Evolutionary conservation across 768 basidiomycete genomes (phyloP).

Genomic region (Tricholoma terreum): DNA sequence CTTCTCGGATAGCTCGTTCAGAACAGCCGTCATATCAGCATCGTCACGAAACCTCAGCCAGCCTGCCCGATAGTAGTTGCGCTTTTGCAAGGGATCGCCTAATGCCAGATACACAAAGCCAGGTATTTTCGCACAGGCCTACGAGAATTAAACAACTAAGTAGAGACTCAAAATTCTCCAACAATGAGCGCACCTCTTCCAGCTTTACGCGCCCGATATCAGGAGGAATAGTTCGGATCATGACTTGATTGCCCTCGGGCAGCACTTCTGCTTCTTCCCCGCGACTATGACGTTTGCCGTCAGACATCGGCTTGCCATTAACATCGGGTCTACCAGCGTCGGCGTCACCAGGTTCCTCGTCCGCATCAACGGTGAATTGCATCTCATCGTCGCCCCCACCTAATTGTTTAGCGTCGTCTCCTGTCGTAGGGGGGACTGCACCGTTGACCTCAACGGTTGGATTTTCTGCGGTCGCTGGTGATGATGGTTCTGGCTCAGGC

Average conservation of each 20-base stretch:
- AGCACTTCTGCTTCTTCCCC: constrained; percentile 71
- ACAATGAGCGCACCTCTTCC: constrained; percentile 65
- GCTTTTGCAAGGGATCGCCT: constrained; percentile 89
- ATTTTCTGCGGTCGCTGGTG: constrained; percentile 53
- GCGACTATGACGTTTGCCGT: constrained; percentile 49
- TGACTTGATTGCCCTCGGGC: constrained; percentile 85
- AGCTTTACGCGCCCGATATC: constrained; percentile 87
- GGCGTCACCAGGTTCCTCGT: constrained; percentile 67
- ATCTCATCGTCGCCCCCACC: constrained; percentile 64
- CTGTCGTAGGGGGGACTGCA: constrained; percentile 26
- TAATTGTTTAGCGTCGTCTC: constrained; percentile 53
- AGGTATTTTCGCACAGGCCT: constrained; percentile 75
- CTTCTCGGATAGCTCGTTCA: constrained; percentile 74
- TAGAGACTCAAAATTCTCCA: constrained; percentile 4
- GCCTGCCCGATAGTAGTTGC: constrained; percentile 91
- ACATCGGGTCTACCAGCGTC: constrained; percentile 51
- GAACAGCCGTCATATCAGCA: constrained; percentile 72
- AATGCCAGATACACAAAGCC: constrained; percentile 89
- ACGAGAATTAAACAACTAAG: constrained; percentile 9
- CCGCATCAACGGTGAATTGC: constrained; percentile 67
- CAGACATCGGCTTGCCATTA: constrained; percentile 51
- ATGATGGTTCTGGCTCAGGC: constrained; percentile 48
- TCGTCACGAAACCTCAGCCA: constrained; percentile 89
- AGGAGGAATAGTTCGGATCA: constrained; percentile 93
- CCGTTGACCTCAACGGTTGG: constrained; percentile 38